Evolutionary conservation across 495 filamentous ascomycete genomes (phyloP), one percentile per base, ranked within the genome.

Genomic region (Daldinia caldariorum): DNA sequence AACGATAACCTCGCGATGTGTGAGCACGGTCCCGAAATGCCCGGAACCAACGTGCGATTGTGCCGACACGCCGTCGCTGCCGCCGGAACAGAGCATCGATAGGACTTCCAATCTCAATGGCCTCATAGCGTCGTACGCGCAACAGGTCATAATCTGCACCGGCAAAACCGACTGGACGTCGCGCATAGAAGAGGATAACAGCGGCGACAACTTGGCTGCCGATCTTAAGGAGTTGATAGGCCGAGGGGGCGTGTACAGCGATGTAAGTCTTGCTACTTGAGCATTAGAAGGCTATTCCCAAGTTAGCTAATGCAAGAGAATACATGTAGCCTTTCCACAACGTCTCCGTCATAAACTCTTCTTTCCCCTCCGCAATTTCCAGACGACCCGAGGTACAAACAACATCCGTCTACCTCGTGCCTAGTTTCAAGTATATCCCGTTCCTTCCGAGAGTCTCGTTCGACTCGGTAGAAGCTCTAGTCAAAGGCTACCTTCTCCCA

Each of bases 61-160:
- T 77, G 85, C 89, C 1, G 72, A 86, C 3, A 90, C 87, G 2
- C 89, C 89, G 6, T 65, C 76, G 9, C 85, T 89, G 76, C 92
- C 93, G 3, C 79, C 83, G 4, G 88, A 85, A 2, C 79, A 94
- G n/a, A 85, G 88, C 13, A 95, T 97, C 65, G 93, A 97, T 77
- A 84, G 85, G 68, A 77, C 85, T 35, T 88, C 86, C 58, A 79
- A 85, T 3, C 77, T 98, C 49, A 89, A 88, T 72, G 89, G 89
- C 16, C 90, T 92, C 4, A 92, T 97, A 80, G 84, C 91, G 4
- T 78, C 82, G n/a, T 95, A 97, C 76, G 84, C 88, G 16, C 88
- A 93, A 68, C 94, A 98, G 60, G 83, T 97, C 4, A 76, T 99
- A 3, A 83, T 97, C 14, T 91, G 88, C 63, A 97, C 94, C 0